Base-by-base conservation (phyloP, 345 rosid genomes). In the Arabis hirsuta region DNA sequence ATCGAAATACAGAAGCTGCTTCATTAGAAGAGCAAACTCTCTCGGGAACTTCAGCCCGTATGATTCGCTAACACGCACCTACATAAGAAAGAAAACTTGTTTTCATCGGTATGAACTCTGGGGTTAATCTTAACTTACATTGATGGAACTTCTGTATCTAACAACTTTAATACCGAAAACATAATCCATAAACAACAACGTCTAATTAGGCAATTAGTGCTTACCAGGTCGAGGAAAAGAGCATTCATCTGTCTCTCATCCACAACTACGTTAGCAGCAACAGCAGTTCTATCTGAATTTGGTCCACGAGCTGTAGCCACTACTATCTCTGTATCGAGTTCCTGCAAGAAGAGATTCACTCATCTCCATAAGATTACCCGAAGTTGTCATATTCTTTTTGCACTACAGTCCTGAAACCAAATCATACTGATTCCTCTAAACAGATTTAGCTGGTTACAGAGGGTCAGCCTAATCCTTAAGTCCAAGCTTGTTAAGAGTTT, bases 191-290 rank as follows among this genome's bases (percentile, higher is more conserved):
- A 62, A 12, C 12, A 48, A 5, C 48, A 43, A 61, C 20, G 44
- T 26, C 56, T 27, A 55, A 1, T 26, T 54, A 38, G 65, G 65
- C 13, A 55, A 1, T 27, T 54, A 38, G 65, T 26, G 71, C 65
- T 86, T 84, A 95, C 99, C 87, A 90, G 88, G 77, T 91, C 96
- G 7, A 95, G 90, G 74, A 95, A 95, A 79, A 90, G 96, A 34
- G 97, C 93, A 82, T 95, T 95, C 97, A 95, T 89, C 86, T 89
- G 99, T 73, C 96, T 88, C 76, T 91, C 96, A 70, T 95, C 99
- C 58, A 91, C 84, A 34, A 91, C 50, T 60, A 91, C 55, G 73
- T 91, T 95, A 55, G 97, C 99, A 73, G 99, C 85, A 66, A 95
- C 86, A 73, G 97, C 93, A 43, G 96, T 84, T 58, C 87, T 84